Conservation (phyloP, 2,329 filamentous ascomycete genomes). For the Claviceps sp. region DNA sequence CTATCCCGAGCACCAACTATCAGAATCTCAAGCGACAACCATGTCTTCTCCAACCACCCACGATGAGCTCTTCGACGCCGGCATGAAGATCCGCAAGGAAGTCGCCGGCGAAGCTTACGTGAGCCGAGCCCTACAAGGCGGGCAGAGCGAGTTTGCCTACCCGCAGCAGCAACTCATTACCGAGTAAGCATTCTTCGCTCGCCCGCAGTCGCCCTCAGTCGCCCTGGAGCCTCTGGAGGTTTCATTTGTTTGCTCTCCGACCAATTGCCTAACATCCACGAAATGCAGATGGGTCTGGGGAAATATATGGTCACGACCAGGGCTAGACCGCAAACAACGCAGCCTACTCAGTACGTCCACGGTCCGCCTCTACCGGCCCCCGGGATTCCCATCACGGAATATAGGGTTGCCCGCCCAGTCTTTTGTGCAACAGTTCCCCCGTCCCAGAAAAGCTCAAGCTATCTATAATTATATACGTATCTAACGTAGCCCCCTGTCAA, state of each 20-base stretch:
- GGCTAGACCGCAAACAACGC: constrained; percentile 44
- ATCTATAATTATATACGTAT: too few species aligned
- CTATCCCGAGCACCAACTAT: too few species aligned
- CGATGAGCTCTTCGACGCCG: constrained; percentile 37
- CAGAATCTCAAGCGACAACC: too few species aligned
- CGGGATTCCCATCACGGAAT: too few species aligned
- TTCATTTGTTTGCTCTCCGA: neutral
- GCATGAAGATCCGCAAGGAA: constrained; percentile 41
- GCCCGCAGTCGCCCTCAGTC: too few species aligned
- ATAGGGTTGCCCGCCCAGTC: too few species aligned
- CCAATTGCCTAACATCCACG: too few species aligned
- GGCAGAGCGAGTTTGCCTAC: constrained; percentile 11
- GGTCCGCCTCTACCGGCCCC: neutral
- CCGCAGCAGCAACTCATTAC: constrained; percentile 42
- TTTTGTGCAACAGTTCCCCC: too few species aligned
- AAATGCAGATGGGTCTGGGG: constrained; percentile 36
- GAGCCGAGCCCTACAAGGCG: constrained; percentile 36
- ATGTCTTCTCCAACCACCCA: too few species aligned
- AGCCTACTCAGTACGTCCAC: constrained; percentile 24
- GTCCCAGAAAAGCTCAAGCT: too few species aligned
- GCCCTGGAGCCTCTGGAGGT: too few species aligned
- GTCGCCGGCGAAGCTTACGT: constrained; percentile 48
- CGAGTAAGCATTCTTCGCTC: constrained; percentile 20
- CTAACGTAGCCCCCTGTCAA: too few species aligned
- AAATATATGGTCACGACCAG: constrained; percentile 46